These are phyloP conservation scores for Puccinia triticina DNA, from an alignment of 1,284 basidiomycete species.

Conservation along the genomic window DNA sequence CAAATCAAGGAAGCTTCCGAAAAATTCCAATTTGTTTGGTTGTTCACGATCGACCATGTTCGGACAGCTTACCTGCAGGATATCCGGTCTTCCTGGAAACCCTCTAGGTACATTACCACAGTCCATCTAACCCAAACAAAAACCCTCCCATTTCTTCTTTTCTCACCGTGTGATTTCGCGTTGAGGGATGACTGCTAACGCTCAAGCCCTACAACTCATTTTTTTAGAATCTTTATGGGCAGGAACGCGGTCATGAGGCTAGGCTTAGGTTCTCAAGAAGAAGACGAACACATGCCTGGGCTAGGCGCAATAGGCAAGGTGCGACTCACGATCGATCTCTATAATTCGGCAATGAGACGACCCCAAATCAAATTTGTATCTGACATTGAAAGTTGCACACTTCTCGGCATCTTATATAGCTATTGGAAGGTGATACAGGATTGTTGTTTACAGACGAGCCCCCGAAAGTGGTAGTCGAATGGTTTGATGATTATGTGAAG, in stretches of 20 bases:
- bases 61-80: slow-evolving; percentile 92
- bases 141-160: too few relatives aligned
- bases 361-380: neutral
- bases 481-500: slow-evolving; percentile 88
- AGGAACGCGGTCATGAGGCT: slow-evolving; percentile 92
- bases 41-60: slow-evolving; percentile 93
- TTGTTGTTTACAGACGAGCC: slow-evolving; percentile 86
- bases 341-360: neutral
- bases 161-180: neutral
- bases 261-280: slow-evolving; percentile 83
- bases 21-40: slow-evolving; percentile 90
- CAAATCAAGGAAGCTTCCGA: slow-evolving; percentile 63
- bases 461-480: slow-evolving; percentile 84
- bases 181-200: neutral
- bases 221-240: slow-evolving; percentile 84
- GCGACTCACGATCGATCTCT: slow-evolving; percentile 58
- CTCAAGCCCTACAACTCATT: slow-evolving; percentile 64
- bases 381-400: neutral
- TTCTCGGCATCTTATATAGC: slow-evolving; percentile 63
- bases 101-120: slow-evolving; percentile 58
- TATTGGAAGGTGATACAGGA: slow-evolving; percentile 90
- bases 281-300: slow-evolving; percentile 82
- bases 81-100: slow-evolving; percentile 89
- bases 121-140: neutral
- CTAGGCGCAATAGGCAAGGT: slow-evolving; percentile 79